These are phyloP conservation scores for Pyrenophora teres DNA, from an alignment of 2,329 filamentous ascomycete species.

Conservation along the genomic window DNA sequence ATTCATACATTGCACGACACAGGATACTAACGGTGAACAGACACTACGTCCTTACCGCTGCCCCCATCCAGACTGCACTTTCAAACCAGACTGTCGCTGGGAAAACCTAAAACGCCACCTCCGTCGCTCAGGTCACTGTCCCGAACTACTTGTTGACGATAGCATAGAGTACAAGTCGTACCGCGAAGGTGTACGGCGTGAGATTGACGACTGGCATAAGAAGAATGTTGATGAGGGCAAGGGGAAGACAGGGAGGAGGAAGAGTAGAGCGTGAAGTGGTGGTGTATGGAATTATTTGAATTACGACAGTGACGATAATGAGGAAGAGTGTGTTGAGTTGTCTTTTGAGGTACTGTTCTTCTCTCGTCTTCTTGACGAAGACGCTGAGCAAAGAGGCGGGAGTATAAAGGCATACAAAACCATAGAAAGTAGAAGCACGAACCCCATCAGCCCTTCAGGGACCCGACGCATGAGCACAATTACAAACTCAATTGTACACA, in stretches of 20 bases:
- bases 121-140: conserved; percentile 43
- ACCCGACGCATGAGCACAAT: too few species aligned
- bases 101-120: conserved; percentile 48
- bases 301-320: neutral
- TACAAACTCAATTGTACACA: too few species aligned
- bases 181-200: conserved; percentile 36
- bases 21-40: conserved; percentile 13
- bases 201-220: conserved; percentile 43
- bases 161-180: conserved; percentile 43
- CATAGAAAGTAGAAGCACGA: too few species aligned
- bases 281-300: neutral
- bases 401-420: too few species aligned
- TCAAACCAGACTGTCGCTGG: conserved; percentile 48
- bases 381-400: too few species aligned
- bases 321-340: too few species aligned
- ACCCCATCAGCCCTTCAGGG: too few species aligned
- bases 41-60: conserved; percentile 45
- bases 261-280: conserved; percentile 12
- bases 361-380: too few species aligned
- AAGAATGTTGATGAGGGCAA: conserved; percentile 31
- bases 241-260: conserved; percentile 28
- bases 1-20: too few species aligned
- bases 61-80: conserved; percentile 44
- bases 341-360: too few species aligned
- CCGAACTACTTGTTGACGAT: conserved; percentile 40